phyloP scores from a whole-genome alignment of 768 basidiomycete genomes.

The Auricularia cornea region DNA sequence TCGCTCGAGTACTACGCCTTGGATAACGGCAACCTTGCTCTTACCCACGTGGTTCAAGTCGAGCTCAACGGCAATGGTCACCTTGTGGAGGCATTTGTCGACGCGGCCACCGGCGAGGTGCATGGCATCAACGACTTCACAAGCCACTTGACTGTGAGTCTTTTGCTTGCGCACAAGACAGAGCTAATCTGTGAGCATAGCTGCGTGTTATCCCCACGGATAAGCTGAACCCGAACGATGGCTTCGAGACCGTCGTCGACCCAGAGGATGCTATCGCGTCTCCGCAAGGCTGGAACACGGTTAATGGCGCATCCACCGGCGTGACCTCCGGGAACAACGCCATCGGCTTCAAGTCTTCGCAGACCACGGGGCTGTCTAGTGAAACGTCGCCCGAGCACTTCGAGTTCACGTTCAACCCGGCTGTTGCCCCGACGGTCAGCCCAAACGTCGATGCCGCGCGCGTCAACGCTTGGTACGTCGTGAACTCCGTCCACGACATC shows the following conservation, averaged over 20 bases:
- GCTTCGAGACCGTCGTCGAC: conserved; percentile 39
- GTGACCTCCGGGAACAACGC: conserved; percentile 33
- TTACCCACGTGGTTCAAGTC: conserved; percentile 36
- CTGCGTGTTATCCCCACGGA: conserved; percentile 41
- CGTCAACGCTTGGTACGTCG: conserved; percentile 43
- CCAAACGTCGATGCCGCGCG: conserved; percentile 46
- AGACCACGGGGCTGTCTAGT: conserved; percentile 20
- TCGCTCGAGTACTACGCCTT: conserved; percentile 34
- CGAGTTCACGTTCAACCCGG: conserved; percentile 28
- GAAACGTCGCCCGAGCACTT: conserved; percentile 34
- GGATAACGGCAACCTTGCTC: conserved; percentile 29
- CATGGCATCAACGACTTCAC: conserved; percentile 48
- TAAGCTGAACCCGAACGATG: conserved; percentile 42
- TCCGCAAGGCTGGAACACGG: conserved; percentile 48
- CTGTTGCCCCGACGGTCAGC: conserved; percentile 30
- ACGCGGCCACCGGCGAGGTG: conserved; percentile 46
- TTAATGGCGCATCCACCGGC: conserved; percentile 28
- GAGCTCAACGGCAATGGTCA: conserved; percentile 33
- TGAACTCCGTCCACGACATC: conserved; percentile 52
- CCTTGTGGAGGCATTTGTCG: conserved; percentile 53
- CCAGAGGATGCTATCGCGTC: conserved; percentile 49
- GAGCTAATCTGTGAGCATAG: not conserved
- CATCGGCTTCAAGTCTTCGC: conserved; percentile 23
- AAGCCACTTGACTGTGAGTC: conserved; percentile 31
- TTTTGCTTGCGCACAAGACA: not conserved